Evolutionary conservation across 495 filamentous ascomycete genomes (phyloP), one percentile per base, ranked within the genome.

Genomic region (Daldinia vernicosa): DNA sequence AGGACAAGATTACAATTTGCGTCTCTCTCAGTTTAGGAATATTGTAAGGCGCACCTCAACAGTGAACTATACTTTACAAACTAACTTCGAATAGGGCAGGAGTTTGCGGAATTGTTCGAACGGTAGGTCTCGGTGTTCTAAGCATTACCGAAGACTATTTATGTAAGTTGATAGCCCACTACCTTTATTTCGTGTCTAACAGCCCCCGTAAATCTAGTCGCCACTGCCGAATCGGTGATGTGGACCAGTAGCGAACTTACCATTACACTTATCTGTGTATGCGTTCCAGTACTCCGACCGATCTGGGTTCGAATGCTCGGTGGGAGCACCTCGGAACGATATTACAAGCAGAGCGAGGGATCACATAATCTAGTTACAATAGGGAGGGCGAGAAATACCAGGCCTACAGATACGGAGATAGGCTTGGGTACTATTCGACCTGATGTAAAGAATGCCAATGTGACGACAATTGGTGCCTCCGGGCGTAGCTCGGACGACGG

Each of bases 1-100:
- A 76, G 39, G 84, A 83, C 30, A 85, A 86, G 60, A 71, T 82
- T 50, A 81, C 80, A 7, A 83, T 87, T 22, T 80, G 80, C 53
- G 74, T 74, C 0, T 79, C 82, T 22, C 82, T 86, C 79, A 83
- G 85, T 33, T 70, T 86, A 3, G 85, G 85, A 11, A 62, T 85
- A 58, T 66, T 86, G 83, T 85, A 70, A 66, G 83, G 11, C 9
- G 8, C 3, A 15, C 7, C 4, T 27, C 12, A 14, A 24, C 47
- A 22, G 1, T 27, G 12, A 14, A 51, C 24, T 27, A 24, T 7
- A 51, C 27, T 27, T 17, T 51, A 69, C 15, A n/a, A n/a, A 6
- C 39, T 40, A 8, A 40, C 39, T 40, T 40, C 15, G 1, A 17
- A 15, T 17, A 40, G 66, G 28, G 66, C 66, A n/a, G 66, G 66